These are phyloP conservation scores for Triticum urartu DNA, from an alignment of 176 grass and related monocot species.

Conservation along the genomic window DNA sequence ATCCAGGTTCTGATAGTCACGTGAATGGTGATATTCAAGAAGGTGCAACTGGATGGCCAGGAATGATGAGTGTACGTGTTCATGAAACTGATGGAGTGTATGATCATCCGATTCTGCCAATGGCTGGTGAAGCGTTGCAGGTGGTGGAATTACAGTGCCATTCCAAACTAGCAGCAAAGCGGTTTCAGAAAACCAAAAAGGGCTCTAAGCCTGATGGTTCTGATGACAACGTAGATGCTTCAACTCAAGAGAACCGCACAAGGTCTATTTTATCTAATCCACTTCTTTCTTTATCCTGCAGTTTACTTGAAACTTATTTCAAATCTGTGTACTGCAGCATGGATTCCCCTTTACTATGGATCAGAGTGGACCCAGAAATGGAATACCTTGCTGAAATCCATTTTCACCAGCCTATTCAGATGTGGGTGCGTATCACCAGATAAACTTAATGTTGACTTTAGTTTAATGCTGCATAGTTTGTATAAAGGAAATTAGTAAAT, in stretches of 20 bases:
- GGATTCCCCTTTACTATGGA: constrained; percentile 92
- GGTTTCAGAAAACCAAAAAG: constrained; percentile 88
- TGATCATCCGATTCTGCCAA: constrained; percentile 86
- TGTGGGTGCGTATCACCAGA: constrained; percentile 75
- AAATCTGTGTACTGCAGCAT: constrained; percentile 48
- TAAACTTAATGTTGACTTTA: constrained; percentile 12
- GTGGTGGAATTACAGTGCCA: constrained; percentile 93
- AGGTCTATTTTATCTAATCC: constrained; percentile 51
- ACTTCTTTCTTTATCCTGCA: neutral
- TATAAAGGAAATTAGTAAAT: neutral
- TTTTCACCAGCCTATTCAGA: constrained; percentile 94
- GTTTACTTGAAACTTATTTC: constrained; percentile 16
- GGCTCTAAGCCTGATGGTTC: constrained; percentile 75
- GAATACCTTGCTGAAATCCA: constrained; percentile 97
- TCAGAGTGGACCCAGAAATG: constrained; percentile 95
- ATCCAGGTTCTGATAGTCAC: constrained; percentile 48
- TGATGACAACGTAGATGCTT: constrained; percentile 86
- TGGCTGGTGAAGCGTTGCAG: constrained; percentile 90
- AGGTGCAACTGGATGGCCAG: constrained; percentile 81
- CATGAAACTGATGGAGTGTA: constrained; percentile 89
- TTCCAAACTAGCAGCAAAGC: constrained; percentile 85
- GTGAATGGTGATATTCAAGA: constrained; percentile 64
- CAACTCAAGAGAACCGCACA: constrained; percentile 75
- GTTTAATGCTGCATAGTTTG: constrained; percentile 16
- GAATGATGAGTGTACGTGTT: constrained; percentile 97